Evolutionary conservation across 176 grass and related monocot species (phyloP).

Genomic region (Ensete ventricosum): DNA sequence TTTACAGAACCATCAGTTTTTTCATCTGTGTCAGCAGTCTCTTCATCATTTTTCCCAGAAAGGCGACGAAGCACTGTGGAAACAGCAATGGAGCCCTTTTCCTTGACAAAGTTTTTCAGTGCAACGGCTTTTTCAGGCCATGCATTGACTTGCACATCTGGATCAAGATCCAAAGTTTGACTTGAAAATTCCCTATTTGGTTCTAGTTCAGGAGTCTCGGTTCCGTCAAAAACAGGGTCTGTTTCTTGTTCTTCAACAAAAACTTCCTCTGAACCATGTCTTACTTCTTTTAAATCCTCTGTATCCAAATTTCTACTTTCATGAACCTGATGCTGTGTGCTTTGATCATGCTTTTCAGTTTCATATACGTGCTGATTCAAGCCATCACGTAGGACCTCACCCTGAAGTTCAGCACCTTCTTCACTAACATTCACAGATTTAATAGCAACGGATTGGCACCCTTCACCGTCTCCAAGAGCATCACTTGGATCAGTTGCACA

Average conservation of each 20-base stretch:
- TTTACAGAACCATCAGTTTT: conserved; percentile 29
- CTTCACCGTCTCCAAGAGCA: not conserved
- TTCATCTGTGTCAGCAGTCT: too few relatives aligned
- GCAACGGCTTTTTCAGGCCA: conserved; percentile 77
- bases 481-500: not conserved
- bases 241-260: conserved; percentile 54
- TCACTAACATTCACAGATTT: not conserved
- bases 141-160: conserved; percentile 34
- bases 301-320: conserved; percentile 24
- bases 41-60: conserved; percentile 68
- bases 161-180: conserved; percentile 35
- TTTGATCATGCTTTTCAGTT: conserved; percentile 24
- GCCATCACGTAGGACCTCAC: not conserved
- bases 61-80: conserved; percentile 74
- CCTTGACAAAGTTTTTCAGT: conserved; percentile 80
- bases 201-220: conserved; percentile 69
- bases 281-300: conserved; percentile 28
- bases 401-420: not conserved
- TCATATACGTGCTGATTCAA: conserved; percentile 3
- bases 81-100: conserved; percentile 67
- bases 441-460: not conserved
- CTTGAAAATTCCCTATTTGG: conserved; percentile 32
- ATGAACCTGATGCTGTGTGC: conserved; percentile 13
- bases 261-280: conserved; percentile 33
- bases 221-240: conserved; percentile 94